Base-by-base conservation (phyloP, 176 grass and related monocot genomes). In the Paspalum vaginatum region DNA sequence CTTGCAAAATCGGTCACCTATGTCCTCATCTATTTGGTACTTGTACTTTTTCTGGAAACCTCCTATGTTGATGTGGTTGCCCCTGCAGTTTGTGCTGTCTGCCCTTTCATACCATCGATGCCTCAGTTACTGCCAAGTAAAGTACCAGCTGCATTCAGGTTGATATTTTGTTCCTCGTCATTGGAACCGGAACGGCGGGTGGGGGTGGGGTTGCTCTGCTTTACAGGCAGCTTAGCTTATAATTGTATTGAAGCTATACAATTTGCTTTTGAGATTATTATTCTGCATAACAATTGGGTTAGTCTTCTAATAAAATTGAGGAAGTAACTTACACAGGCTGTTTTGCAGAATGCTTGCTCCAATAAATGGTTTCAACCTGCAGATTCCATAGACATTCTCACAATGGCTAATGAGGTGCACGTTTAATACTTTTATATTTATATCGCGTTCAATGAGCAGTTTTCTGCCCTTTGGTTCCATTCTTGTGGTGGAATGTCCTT, bases 291-390 rank as follows among this genome's bases (percentile, higher is more conserved):
- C 27, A 55, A 61, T 41, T n/a, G 27, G 38, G 14, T 77, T 63
- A 60, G 50, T 74, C 11, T 63, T 42, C 18, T 16, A 53, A 38
- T 46, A 73, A 79, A 14, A 24, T 62, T 48, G 54, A 70, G 43
- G 14, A 76, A 44, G 11, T 85, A 77, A 85, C 51, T 11, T 49
- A 57, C n/a, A 27, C 16, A 12, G 53, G 16, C 5, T 81, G 46
- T 78, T 86, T 88, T 89, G 83, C 79, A 99, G 97, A 99, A 93
- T 95, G 97, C 97, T 85, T 93, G 87, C 74, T 74, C 67, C n/a
- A 86, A 68, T 38, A 65, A 80, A 60, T 99, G 97, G 97, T 99
- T 99, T 88, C 74, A 68, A 39, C 60, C 79, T 77, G 40, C 37
- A 71, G 97, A 96, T 89, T 75, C 73, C 45, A 52, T 70, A 21